Evolutionary conservation across 306 rosid species (phyloP), one percentile per base, ranked within the genome.

Genomic region (barrel medic (Medicago truncatula)): DNA sequence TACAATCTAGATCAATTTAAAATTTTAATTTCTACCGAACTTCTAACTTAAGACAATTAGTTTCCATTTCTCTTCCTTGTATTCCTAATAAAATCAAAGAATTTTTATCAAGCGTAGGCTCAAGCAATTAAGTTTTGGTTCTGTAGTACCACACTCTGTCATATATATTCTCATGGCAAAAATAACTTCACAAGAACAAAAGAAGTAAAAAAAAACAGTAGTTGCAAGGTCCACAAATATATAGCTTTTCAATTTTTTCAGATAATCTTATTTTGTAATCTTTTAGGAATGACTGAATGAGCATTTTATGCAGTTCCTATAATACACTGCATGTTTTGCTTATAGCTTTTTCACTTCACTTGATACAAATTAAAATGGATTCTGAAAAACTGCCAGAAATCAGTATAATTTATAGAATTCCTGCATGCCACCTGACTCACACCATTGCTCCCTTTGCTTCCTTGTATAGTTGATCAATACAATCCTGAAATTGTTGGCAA

Each of bases 401-500:
- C 65, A 46, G 21, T 64, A 47, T 66, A 73, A 59, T 25, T 23
- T 82, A 68, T 23, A 13, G 18, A 59, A 20, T 40, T 61, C 58
- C 67, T 18, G 31, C 57, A 67, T 17, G 36, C 40, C 76, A 38
- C 39, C 36, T 62, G 13, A 8, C 74, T 87, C 77, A 86, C 61
- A 20, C 70, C 46, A 39, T 79, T 41, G 73, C 50, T 65, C 79
- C 88, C 83, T 87, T 89, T 7, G 84, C 91, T 74, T 90, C 98
- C 61, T 61, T 74, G 80, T 93, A 89, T 68, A 93, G 78, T 56
- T 71, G 75, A 75, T 87, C 96, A 59, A 90, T 78, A 25, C 12
- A 64, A 28, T 93, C 90, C 92, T 90, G 89, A 60, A 79, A 57
- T 77, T 25, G 73, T 67, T 57, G 7, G 14, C 4, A 15, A 31